A percentile compares a stretch with the other conserved stretches of the same genome.
Evolutionary conservation across 2,329 filamentous ascomycete genomes (phyloP).

Genomic region (Oidium heveae): DNA sequence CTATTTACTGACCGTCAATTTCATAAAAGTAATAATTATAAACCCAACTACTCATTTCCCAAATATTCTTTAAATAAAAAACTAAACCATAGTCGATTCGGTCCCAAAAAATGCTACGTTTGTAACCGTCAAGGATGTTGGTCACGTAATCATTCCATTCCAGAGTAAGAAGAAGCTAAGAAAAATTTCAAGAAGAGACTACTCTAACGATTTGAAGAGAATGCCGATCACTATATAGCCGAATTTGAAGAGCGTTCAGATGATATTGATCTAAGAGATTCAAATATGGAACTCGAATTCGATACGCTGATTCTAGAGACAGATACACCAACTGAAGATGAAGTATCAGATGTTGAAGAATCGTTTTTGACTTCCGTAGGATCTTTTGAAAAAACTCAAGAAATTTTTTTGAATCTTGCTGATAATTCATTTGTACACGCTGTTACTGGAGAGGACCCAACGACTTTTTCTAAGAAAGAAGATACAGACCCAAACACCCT

Average conservation of each 20-base stretch:
- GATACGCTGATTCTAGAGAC: not conserved
- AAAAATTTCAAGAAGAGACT: not conserved
- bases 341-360: not conserved
- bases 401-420: not conserved
- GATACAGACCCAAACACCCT: not conserved
- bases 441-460: not conserved
- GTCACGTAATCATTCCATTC: not conserved
- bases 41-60: not conserved
- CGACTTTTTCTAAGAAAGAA: no score
- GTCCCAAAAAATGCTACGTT: not conserved
- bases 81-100: no score
- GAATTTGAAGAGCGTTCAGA: not conserved
- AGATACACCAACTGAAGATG: not conserved
- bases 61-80: not conserved
- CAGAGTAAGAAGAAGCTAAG: not conserved
- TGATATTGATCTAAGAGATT: no score
- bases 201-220: not conserved
- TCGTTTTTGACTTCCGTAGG: not conserved
- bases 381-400: not conserved
- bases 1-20: not conserved
- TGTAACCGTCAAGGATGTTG: not conserved
- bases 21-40: not conserved
- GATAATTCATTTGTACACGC: not conserved
- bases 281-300: not conserved
- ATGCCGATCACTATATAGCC: not conserved